Base-by-base conservation (phyloP, 176 grass and related monocot genomes). In the Panicum miliaceum region DNA sequence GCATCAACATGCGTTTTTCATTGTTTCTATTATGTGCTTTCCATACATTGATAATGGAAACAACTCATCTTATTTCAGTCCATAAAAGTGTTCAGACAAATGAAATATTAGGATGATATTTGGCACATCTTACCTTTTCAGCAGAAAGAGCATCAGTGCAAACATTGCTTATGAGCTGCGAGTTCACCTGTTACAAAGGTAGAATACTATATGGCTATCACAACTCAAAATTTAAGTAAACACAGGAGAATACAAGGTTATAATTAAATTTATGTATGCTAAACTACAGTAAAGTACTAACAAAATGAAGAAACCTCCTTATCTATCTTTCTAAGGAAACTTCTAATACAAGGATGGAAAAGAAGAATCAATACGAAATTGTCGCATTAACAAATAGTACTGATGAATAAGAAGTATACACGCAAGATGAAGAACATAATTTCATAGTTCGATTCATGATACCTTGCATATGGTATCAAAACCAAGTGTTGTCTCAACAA, bases 381-480 rank as follows among this genome's bases (percentile, higher is more conserved):
- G 65, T 18, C 50, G 35, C 38, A 76, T 16, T 61, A 25, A 40
- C 12, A 38, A 26, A 64, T 51, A 37, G 45, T 6, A 35, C 35
- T 63, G 59, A 47, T 5, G 5, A 43, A 45, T 50, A 27, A 80
- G 34, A 13, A 20, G 7, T 7, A 64, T 73, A 36, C 67, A 80
- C 22, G 70, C 36, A 75, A 61, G n/a, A 79, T 40, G 36, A 40
- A 84, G 34, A 41, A 75, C 48, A n/a, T 37, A 36, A 81, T n/a
- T 61, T 8, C 12, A 77, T 42, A 83, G 0, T 77, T 88, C 43
- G 18, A 42, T 46, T 75, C 26, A 29, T 73, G 62, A 77, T 89
- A 97, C 94, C 88, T 94, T 97, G 89, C 94, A 94, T 66, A 97
- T 94, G 77, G 94, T 97, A 82, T 97, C 94, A 77, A 94, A 97